phyloP scores from a whole-genome alignment of 2,329 filamentous ascomycete species.

The Paraphoma sp. region DNA sequence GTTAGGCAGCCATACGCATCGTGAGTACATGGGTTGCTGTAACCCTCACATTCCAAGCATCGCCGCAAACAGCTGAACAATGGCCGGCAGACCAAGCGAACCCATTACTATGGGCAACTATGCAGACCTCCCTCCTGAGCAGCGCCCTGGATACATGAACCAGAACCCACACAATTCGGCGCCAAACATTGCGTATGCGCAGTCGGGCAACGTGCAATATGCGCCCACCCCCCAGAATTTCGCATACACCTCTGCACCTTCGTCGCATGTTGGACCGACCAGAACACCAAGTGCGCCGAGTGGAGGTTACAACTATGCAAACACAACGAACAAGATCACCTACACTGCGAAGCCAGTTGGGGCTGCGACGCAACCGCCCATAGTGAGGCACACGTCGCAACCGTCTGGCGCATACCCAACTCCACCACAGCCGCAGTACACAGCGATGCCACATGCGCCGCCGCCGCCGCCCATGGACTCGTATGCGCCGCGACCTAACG shows the following conservation, averaged over 20 bases:
- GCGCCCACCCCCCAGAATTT: conserved; percentile 34
- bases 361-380: conserved; percentile 24
- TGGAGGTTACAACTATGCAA: conserved; percentile 49
- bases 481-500: conserved; percentile 30
- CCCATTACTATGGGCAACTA: conserved; percentile 54
- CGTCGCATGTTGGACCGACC: conserved; percentile 27
- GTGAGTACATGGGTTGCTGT: conserved; percentile 31
- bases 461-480: conserved; percentile 41
- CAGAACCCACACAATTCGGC: conserved; percentile 24
- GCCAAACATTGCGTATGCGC: conserved; percentile 28
- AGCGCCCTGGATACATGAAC: conserved; percentile 50
- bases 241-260: conserved; percentile 33
- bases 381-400: conserved; percentile 36
- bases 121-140: conserved; percentile 52
- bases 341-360: conserved; percentile 52
- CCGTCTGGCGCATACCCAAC: conserved; percentile 21
- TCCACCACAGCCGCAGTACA: conserved; percentile 29
- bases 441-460: conserved; percentile 25
- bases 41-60: neutral
- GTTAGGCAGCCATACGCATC: conserved; percentile 47
- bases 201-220: conserved; percentile 40
- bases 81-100: conserved; percentile 40
- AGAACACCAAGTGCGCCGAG: conserved; percentile 25
- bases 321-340: conserved; percentile 48
- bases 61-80: conserved; percentile 33